Evolutionary conservation across 352 stramenopile species (phyloP).

Genomic region (Phytopythium cucurbitacearum): DNA sequence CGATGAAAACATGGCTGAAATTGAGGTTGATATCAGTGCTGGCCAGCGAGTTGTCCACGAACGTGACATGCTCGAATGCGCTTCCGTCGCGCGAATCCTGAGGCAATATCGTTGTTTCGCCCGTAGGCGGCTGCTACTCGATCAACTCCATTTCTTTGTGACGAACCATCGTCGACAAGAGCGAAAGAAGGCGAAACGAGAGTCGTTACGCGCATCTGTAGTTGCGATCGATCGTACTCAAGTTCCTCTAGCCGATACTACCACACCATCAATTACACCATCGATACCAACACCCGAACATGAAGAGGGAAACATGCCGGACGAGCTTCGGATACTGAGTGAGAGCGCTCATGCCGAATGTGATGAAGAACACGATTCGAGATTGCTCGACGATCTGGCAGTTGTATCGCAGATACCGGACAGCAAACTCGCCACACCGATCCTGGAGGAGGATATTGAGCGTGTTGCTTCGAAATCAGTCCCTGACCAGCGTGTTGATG

Average conservation of each 20-base stretch:
- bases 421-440: too few relatives aligned
- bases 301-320: background rate
- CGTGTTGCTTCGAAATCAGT: too few relatives aligned
- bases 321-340: background rate
- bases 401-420: too few relatives aligned
- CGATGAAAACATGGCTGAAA: background rate
- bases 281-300: background rate
- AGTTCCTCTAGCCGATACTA: background rate
- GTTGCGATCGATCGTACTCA: background rate
- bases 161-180: conserved; percentile 24
- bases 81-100: conserved; percentile 19
- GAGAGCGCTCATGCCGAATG: background rate
- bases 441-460: too few relatives aligned
- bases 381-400: too few relatives aligned
- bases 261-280: background rate
- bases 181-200: conserved; percentile 16
- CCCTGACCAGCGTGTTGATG: too few relatives aligned
- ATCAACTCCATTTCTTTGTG: conserved; percentile 38
- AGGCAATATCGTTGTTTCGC: conserved; percentile 33
- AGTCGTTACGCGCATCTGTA: conserved; percentile 5
- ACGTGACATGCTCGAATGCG: too few relatives aligned
- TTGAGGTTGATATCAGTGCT: background rate
- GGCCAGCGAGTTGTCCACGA: too few relatives aligned
- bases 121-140: conserved; percentile 21
- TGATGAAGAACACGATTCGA: too few relatives aligned